phyloP scores from a whole-genome alignment of 352 stramenopile species.

The Blastocystis sp. region DNA sequence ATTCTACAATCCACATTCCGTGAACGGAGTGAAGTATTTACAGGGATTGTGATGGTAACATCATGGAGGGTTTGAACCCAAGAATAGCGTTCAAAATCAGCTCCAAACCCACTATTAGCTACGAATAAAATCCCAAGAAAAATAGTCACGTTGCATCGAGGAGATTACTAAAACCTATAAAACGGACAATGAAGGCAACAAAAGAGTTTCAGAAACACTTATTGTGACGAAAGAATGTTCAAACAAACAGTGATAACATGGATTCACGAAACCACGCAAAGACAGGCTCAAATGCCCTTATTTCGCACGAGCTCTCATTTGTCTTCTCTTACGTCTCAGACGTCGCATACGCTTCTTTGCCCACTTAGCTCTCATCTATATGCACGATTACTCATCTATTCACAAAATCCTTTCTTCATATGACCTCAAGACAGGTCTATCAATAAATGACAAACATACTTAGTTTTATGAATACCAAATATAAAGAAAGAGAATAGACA shows the following conservation, averaged over 20 bases:
- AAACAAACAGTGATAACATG: neutral
- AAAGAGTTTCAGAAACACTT: neutral
- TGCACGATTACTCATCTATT: neutral
- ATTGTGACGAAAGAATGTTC: neutral
- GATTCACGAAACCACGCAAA: neutral
- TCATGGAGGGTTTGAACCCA: slow-evolving; percentile 28
- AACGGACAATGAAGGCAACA: neutral
- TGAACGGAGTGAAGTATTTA: neutral
- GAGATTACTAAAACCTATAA: neutral
- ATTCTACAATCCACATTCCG: slow-evolving; percentile 40
- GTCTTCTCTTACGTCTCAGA: slow-evolving; percentile 61
- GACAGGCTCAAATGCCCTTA: neutral
- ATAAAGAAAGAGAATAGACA: neutral
- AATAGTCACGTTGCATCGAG: neutral
- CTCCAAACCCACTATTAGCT: slow-evolving; percentile 19
- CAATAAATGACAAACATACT: neutral
- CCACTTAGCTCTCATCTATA: slow-evolving; percentile 64
- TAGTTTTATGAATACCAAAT: slow-evolving; percentile 26
- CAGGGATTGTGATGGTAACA: slow-evolving; percentile 42
- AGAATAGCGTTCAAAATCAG: slow-evolving; percentile 34
- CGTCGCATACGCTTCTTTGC: slow-evolving; percentile 65
- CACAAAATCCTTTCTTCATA: neutral
- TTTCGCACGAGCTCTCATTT: slow-evolving; percentile 57
- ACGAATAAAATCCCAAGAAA: neutral
- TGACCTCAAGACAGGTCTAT: too few species aligned